Conservation (phyloP, 768 basidiomycete species). For the Pleurotus pulmonarius region DNA sequence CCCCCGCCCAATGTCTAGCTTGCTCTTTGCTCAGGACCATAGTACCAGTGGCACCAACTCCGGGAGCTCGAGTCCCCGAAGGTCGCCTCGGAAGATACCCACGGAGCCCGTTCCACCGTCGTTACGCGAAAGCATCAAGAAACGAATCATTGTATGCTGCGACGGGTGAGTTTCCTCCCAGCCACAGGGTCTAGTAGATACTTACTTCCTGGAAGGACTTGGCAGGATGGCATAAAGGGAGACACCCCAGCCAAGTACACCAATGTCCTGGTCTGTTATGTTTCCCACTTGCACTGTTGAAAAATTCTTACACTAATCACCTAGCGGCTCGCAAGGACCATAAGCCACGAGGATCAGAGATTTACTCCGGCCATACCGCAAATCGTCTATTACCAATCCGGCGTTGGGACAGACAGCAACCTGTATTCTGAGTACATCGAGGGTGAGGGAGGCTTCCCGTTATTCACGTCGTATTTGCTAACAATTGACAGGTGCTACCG, state of each 20-base stretch:
- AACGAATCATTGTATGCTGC: slow-evolving; percentile 70
- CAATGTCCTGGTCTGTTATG: slow-evolving; percentile 46
- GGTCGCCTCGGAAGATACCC: slow-evolving; percentile 27
- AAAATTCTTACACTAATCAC: background rate
- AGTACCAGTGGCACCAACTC: background rate
- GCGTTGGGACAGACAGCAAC: slow-evolving; percentile 55
- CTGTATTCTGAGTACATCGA: slow-evolving; percentile 59
- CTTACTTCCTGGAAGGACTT: slow-evolving; percentile 44
- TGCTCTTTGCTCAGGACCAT: background rate
- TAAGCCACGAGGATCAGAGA: slow-evolving; percentile 47
- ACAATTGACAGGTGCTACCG: slow-evolving; percentile 50
- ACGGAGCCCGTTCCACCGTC: slow-evolving; percentile 26
- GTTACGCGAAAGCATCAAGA: slow-evolving; percentile 27
- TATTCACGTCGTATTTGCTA: background rate
- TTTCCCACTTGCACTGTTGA: background rate
- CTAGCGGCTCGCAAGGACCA: slow-evolving; percentile 52
- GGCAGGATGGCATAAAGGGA: slow-evolving; percentile 60
- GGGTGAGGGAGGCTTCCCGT: slow-evolving; percentile 28
- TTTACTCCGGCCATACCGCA: slow-evolving; percentile 44
- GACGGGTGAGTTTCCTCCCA: slow-evolving; percentile 55
- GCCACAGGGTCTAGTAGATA: background rate
- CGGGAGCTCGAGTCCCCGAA: slow-evolving; percentile 17
- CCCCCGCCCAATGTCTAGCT: background rate
- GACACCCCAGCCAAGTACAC: slow-evolving; percentile 45
- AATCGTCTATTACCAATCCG: slow-evolving; percentile 62